A percentile compares a stretch with the other conserved stretches of the same genome.
Conservation (phyloP, 2,329 filamentous ascomycete species). For the Dothidotthia symphoricarpi region DNA sequence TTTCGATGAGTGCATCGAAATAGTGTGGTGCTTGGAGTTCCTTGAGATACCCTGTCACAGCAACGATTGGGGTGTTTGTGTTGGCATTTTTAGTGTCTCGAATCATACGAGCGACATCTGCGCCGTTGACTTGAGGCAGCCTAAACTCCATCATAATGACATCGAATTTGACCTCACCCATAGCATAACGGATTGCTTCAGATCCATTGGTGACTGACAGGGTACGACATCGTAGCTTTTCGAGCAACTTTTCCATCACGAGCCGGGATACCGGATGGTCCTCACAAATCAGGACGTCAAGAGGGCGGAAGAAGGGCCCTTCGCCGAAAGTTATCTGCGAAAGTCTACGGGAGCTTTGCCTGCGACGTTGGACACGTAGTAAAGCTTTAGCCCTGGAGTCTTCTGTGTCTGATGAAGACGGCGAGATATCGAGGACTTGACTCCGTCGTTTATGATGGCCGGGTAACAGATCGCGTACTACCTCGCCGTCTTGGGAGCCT, state of each 20-base stretch:
- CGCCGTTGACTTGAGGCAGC: slow-evolving; percentile 88
- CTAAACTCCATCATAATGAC: slow-evolving; percentile 98
- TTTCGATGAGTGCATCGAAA: slow-evolving; percentile 93
- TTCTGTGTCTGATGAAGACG: slow-evolving; percentile 96
- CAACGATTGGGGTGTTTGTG: slow-evolving; percentile 89
- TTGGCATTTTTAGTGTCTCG: slow-evolving; percentile 95
- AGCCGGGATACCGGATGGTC: slow-evolving; percentile 95
- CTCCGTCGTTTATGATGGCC: slow-evolving; percentile 85
- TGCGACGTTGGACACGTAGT: slow-evolving; percentile 84
- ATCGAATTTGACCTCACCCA: slow-evolving; percentile 97
- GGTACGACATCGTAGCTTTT: slow-evolving; percentile 91
- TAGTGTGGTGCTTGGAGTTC: slow-evolving; percentile 93
- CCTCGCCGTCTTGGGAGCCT: slow-evolving; percentile 88
- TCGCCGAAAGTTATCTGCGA: slow-evolving; percentile 87
- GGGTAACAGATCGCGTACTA: slow-evolving; percentile 63
- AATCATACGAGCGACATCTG: slow-evolving; percentile 96
- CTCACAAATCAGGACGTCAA: slow-evolving; percentile 95
- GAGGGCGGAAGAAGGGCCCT: slow-evolving; percentile 79
- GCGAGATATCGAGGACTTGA: slow-evolving; percentile 93
- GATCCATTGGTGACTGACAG: slow-evolving; percentile 88
- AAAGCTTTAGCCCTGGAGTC: slow-evolving; percentile 87
- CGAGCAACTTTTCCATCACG: slow-evolving; percentile 97
- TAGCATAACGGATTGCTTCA: slow-evolving; percentile 88
- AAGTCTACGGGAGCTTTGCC: slow-evolving; percentile 92
- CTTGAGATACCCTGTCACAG: slow-evolving; percentile 96